Base-by-base conservation (phyloP, 2,329 filamentous ascomycete species). In the Stenocarpella maydis region DNA sequence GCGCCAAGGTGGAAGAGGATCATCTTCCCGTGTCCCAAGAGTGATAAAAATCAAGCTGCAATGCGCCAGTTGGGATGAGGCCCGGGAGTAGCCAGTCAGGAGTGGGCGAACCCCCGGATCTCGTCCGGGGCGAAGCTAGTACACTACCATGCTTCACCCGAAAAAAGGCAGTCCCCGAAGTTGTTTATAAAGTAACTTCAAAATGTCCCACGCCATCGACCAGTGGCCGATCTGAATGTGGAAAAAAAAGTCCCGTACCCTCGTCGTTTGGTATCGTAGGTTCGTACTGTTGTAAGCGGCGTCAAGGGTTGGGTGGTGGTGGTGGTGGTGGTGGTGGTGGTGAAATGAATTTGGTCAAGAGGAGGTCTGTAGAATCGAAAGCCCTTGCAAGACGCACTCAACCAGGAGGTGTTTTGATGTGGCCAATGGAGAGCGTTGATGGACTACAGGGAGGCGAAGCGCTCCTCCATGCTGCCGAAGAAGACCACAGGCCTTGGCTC, bases 401-500 rank as follows among this genome's bases (percentile, higher is more conserved):
- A 45, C 50, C 52, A 31, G 52, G 66, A 68, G 47, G n/a, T 67
- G 41, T 47, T 58, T 67, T 41, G 52, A 37, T 67, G 24, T 34
- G 31, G 14, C 26, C 70, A 47, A 26, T 39, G 37, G 41, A 49
- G 37, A 37, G 28, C 31, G 14, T 10, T 43, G 15, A 15, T 41
- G 41, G 41, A 24, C 72, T 75, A 81, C 58, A 83, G 78, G 24
- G 78, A 80, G 52, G 81, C 80, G 76, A 90, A 88, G 65, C 87
- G 83, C 80, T 90, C 88, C 78, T 90, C 88, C 58, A 90, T 77
- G 47, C 88, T 87, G 72, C 86, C 87, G 85, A 88, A 90, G 79
- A 89, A 90, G 65, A 89, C 86, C 43, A 89, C 82, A 14, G 88
- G 88, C 52, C 88, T 80, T 2, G 88, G 88, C 78, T 91, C 88